Evolutionary conservation across 2,329 filamentous ascomycete species (phyloP).

Genomic region (Colletotrichum sp.): DNA sequence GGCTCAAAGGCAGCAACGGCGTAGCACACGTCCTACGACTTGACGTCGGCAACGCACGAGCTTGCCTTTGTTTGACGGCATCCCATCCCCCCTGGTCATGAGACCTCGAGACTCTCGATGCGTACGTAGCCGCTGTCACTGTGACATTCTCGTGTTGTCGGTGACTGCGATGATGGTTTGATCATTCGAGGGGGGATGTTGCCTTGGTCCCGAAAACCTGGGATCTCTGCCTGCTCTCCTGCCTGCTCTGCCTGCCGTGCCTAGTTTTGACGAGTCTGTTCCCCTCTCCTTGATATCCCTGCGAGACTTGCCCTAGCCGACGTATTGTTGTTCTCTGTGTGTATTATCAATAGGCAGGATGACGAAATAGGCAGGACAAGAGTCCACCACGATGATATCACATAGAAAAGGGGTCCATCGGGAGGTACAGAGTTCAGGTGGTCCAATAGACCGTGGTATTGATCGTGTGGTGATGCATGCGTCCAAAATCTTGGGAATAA

Average conservation of each 20-base stretch:
- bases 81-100: neutral
- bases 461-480: neutral
- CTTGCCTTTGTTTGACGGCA: neutral
- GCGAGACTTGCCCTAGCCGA: neutral
- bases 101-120: neutral
- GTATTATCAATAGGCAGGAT: neutral
- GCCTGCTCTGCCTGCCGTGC: neutral
- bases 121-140: neutral
- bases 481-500: neutral
- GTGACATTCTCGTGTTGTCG: constrained; percentile 12
- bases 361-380: neutral
- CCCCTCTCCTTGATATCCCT: neutral
- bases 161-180: neutral
- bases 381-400: neutral
- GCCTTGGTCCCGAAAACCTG: constrained; percentile 12
- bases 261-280: neutral
- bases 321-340: neutral
- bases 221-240: neutral
- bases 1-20: neutral
- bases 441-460: neutral
- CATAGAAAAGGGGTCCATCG: neutral
- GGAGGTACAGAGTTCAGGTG: neutral
- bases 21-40: neutral
- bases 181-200: neutral
- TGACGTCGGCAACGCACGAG: neutral